A percentile compares a stretch with the other conserved stretches of the same genome.
Evolutionary conservation across 257 asterid species (phyloP).

Genomic region (Vinca minor): DNA sequence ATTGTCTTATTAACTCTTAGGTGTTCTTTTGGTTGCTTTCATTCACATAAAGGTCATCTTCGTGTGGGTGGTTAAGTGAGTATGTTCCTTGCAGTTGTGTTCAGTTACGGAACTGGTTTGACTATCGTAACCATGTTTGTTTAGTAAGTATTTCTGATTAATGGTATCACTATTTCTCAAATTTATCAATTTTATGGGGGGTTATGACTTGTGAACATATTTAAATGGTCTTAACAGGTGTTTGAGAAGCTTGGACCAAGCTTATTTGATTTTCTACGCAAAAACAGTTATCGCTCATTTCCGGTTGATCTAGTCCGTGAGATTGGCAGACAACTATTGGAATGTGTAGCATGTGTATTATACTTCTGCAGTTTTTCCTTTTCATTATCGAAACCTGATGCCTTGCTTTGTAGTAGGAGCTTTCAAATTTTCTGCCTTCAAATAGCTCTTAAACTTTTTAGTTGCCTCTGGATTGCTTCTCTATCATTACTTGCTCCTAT

Average conservation of each 20-base stretch:
- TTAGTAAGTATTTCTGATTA: slow-evolving; percentile 42
- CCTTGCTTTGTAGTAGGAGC: slow-evolving; percentile 15
- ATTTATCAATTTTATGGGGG: slow-evolving; percentile 28
- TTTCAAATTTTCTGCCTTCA: slow-evolving; percentile 11
- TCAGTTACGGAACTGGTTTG: slow-evolving; percentile 57
- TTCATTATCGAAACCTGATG: slow-evolving; percentile 6
- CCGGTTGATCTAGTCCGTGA: slow-evolving; percentile 58
- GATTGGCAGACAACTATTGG: slow-evolving; percentile 54
- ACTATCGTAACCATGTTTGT: slow-evolving; percentile 52
- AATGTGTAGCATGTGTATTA: slow-evolving; percentile 48
- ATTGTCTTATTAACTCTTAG: slow-evolving; percentile 1
- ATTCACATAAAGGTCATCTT: slow-evolving; percentile 14
- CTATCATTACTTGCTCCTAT: slow-evolving; percentile 5
- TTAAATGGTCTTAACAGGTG: slow-evolving; percentile 45
- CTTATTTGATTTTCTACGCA: slow-evolving; percentile 50
- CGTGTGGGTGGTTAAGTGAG: slow-evolving; percentile 32
- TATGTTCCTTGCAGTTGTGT: slow-evolving; percentile 55
- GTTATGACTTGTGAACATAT: slow-evolving; percentile 30
- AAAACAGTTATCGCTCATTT: slow-evolving; percentile 49
- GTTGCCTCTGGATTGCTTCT: neutral
- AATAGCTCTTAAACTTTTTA: neutral
- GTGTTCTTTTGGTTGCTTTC: slow-evolving; percentile 7
- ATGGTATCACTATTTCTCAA: slow-evolving; percentile 24
- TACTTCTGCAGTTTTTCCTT: slow-evolving; percentile 15
- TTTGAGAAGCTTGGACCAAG: slow-evolving; percentile 65